A percentile compares a stretch with the other conserved stretches of the same genome.
phyloP scores from a whole-genome alignment of 2,329 filamentous ascomycete genomes.

The Claviceps africana region DNA sequence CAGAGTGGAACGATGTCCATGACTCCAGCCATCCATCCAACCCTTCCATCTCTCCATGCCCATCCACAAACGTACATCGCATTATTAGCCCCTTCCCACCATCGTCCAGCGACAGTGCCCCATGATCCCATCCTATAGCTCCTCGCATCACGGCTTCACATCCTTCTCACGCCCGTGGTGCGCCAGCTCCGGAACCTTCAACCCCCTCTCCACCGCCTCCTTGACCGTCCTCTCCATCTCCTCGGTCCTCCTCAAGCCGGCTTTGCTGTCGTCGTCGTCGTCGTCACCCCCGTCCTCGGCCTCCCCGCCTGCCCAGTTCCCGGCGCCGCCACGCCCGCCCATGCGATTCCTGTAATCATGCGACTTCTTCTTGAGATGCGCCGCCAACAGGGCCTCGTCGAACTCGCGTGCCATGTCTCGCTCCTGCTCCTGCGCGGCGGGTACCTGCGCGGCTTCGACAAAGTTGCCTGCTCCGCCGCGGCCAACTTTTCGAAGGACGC shows the following conservation, averaged over 20 bases:
- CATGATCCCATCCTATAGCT: background rate
- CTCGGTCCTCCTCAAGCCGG: conserved; percentile 18
- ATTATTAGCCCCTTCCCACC: background rate
- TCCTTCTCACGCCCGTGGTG: conserved; percentile 19
- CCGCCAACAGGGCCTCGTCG: too few species aligned
- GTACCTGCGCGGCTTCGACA: conserved; percentile 23
- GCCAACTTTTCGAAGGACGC: conserved; percentile 38
- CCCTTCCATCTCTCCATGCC: background rate
- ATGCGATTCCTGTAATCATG: conserved; percentile 6
- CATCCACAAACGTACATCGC: too few species aligned
- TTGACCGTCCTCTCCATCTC: conserved; percentile 28
- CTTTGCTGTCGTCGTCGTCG: background rate
- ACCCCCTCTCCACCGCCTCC: conserved; percentile 32
- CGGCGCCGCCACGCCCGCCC: conserved; percentile 41
- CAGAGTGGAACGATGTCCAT: too few species aligned
- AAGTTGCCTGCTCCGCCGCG: conserved; percentile 50
- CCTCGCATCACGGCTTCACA: background rate
- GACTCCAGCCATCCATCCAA: too few species aligned
- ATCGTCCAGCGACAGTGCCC: background rate
- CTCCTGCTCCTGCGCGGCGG: conserved; percentile 20
- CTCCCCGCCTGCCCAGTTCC: conserved; percentile 32
- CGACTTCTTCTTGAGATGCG: conserved; percentile 16
- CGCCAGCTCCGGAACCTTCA: conserved; percentile 32
- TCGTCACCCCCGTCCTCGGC: conserved; percentile 12
- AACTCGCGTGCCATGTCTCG: conserved; percentile 19